Conservation (phyloP, 805 yeast genomes). For the Groenewaldozyma tartarivorans region DNA sequence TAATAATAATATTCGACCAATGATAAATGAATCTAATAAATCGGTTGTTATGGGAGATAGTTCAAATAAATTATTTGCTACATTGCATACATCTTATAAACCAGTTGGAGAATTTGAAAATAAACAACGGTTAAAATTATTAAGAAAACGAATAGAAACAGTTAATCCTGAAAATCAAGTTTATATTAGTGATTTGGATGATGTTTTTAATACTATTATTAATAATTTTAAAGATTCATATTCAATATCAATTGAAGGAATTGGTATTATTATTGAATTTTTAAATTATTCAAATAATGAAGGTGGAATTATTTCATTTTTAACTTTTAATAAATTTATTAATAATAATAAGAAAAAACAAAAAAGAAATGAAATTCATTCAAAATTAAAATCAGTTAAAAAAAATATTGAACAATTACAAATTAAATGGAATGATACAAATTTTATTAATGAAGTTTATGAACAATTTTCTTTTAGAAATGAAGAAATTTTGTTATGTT, state of each 20-base stretch:
- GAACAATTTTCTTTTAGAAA: not conserved
- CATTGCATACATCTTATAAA: slow-evolving; percentile 11
- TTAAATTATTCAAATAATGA: slow-evolving; percentile 6
- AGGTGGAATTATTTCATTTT: too few species aligned
- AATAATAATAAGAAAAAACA: not conserved
- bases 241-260: slow-evolving; percentile 1
- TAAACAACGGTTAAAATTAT: slow-evolving; percentile 1
- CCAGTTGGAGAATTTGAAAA: slow-evolving; percentile 15
- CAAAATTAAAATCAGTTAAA: not conserved
- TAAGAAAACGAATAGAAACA: not conserved
- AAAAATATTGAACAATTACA: not conserved
- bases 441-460: not conserved
- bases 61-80: slow-evolving; percentile 8
- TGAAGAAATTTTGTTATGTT: not conserved
- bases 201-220: slow-evolving; percentile 3
- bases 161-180: slow-evolving; percentile 2
- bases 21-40: not conserved
- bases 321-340: not conserved
- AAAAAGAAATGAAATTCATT: not conserved
- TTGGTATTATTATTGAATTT: slow-evolving; percentile 7
- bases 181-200: slow-evolving; percentile 9
- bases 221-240: not conserved
- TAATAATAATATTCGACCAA: not conserved
- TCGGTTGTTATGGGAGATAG: too few species aligned
- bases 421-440: not conserved